phyloP scores from a whole-genome alignment of 225 moss, liverwort and hornwort species.

The Polytrichum commune region DNA sequence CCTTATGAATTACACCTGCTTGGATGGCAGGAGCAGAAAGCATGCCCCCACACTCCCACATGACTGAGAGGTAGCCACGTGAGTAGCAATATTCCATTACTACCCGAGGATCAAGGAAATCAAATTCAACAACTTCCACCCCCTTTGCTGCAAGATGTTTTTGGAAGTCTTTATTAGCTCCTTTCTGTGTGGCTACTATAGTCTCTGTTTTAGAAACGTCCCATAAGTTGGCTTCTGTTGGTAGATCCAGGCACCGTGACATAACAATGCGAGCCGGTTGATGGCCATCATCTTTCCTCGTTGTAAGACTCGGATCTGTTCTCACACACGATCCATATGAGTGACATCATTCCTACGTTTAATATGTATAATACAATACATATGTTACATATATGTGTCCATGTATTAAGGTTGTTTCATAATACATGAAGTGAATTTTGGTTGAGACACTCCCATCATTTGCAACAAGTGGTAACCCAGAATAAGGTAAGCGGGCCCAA shows the following conservation, averaged over 20 bases:
- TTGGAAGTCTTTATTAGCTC: conserved; percentile 71
- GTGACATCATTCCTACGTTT: no score
- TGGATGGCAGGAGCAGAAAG: conserved; percentile 92
- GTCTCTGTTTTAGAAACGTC: conserved; percentile 73
- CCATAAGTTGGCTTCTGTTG: conserved; percentile 80
- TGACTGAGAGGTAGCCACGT: conserved; percentile 76
- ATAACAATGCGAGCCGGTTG: conserved; percentile 90
- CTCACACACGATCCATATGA: neutral
- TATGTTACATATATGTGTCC: no score
- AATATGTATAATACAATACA: no score
- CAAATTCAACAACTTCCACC: conserved; percentile 90
- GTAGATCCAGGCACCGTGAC: conserved; percentile 77
- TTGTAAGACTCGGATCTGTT: conserved; percentile 82
- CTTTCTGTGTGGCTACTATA: conserved; percentile 88
- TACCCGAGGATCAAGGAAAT: conserved; percentile 67
- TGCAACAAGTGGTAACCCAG: no score
- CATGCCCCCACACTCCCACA: conserved; percentile 96
- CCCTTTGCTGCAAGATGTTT: conserved; percentile 58
- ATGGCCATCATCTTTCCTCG: conserved; percentile 69
- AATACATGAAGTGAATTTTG: no score
- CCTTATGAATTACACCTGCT: conserved; percentile 76
- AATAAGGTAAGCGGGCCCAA: no score
- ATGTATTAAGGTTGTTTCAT: no score
- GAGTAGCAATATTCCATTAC: conserved; percentile 93
- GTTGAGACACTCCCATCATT: no score